These are phyloP conservation scores for Allomyces macrogynus DNA, from an alignment of 192 early-diverging fungal genomes.

Conservation along the genomic window DNA sequence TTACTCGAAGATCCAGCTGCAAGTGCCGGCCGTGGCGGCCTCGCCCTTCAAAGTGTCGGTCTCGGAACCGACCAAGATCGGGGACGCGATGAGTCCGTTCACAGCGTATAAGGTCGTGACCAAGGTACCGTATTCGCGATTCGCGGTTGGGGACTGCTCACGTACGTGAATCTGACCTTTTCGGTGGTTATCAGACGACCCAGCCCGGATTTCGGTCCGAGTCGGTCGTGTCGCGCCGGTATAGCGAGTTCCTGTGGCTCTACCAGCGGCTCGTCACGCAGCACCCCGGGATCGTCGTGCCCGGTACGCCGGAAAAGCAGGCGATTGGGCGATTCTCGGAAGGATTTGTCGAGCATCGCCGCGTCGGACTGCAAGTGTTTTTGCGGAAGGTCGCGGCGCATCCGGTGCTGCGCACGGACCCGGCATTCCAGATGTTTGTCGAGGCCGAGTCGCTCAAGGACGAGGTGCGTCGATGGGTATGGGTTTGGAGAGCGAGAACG, in stretches of 20 bases:
- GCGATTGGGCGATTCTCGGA: not conserved
- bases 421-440: not conserved
- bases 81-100: not conserved
- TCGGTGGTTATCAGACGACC: too few species aligned
- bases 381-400: not conserved
- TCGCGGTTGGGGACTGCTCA: not conserved
- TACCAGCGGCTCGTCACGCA: not conserved
- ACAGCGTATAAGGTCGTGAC: not conserved
- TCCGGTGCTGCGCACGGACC: not conserved
- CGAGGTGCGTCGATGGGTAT: too few species aligned
- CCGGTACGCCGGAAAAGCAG: not conserved
- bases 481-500: too few species aligned
- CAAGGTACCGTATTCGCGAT: slow-evolving; percentile 1
- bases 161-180: not conserved
- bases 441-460: not conserved
- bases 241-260: not conserved
- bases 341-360: not conserved
- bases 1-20: not conserved
- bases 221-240: not conserved
- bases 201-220: not conserved
- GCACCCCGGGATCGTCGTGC: not conserved
- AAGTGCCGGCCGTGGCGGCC: not conserved
- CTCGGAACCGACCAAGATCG: not conserved
- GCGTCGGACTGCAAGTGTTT: not conserved
- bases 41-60: not conserved